phyloP scores from a whole-genome alignment of 1,139 yeast species.

The Candida tropicalis region DNA sequence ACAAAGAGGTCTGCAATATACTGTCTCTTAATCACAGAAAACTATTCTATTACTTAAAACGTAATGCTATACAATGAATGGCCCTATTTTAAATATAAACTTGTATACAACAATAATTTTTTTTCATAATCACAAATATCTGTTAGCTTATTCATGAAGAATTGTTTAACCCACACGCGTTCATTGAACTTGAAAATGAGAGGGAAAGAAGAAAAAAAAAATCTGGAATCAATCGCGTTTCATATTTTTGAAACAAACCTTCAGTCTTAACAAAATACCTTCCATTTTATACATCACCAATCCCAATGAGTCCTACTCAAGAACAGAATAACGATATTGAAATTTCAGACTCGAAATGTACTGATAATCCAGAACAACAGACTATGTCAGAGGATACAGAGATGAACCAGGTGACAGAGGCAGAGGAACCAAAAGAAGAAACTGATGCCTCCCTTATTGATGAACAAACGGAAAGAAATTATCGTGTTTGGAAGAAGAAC shows the following conservation, averaged over 20 bases:
- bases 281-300: neutral
- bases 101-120: too few relatives aligned
- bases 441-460: conserved; percentile 22
- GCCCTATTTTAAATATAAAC: too few relatives aligned
- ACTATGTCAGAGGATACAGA: too few relatives aligned
- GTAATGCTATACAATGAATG: too few relatives aligned
- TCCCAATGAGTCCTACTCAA: neutral
- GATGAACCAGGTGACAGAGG: neutral
- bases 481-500: conserved; percentile 58
- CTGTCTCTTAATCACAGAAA: too few relatives aligned
- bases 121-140: too few relatives aligned
- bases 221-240: neutral
- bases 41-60: too few relatives aligned
- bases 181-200: neutral
- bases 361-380: neutral
- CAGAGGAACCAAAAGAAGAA: conserved; percentile 4
- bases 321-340: neutral
- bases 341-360: neutral
- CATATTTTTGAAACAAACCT: neutral
- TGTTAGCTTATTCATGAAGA: too few relatives aligned
- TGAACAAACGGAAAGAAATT: conserved; percentile 33
- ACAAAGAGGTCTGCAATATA: too few relatives aligned
- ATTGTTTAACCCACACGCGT: conserved; percentile 1
- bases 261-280: too few relatives aligned
- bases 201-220: neutral